These are phyloP conservation scores for Elsinoe arachidis DNA, from an alignment of 2,329 filamentous ascomycete species.

Conservation along the genomic window DNA sequence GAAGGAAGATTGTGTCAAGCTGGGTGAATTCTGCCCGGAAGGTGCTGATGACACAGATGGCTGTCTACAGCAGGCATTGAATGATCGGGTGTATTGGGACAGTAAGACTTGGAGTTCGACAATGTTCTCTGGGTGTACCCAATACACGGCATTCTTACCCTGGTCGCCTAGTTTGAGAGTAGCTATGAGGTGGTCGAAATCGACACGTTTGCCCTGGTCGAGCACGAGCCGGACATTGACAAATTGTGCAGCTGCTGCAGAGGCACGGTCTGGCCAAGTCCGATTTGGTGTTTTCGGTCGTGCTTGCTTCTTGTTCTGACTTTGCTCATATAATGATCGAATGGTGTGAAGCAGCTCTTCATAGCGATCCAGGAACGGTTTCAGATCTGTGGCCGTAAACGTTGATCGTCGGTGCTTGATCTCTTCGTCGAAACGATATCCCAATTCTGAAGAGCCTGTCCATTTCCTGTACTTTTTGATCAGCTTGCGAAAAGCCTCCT, in stretches of 20 bases:
- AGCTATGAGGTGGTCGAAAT: slow-evolving; percentile 43
- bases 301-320: slow-evolving; percentile 15
- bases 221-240: slow-evolving; percentile 32
- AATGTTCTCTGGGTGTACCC: slow-evolving; percentile 46
- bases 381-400: slow-evolving; percentile 61
- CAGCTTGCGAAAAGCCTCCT: slow-evolving; percentile 71
- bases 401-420: slow-evolving; percentile 59
- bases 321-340: slow-evolving; percentile 35
- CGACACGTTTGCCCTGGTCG: slow-evolving; percentile 33
- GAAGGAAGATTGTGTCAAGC: not conserved
- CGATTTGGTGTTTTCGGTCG: slow-evolving; percentile 15
- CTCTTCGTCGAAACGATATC: slow-evolving; percentile 56
- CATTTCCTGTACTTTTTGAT: slow-evolving; percentile 85
- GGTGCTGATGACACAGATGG: not conserved
- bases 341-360: slow-evolving; percentile 38
- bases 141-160: slow-evolving; percentile 43
- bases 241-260: slow-evolving; percentile 19
- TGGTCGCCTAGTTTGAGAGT: slow-evolving; percentile 38
- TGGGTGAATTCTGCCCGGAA: slow-evolving; percentile 6
- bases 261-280: slow-evolving; percentile 10
- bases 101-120: slow-evolving; percentile 46
- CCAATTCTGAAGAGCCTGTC: slow-evolving; percentile 62
- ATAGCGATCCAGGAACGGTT: slow-evolving; percentile 41
- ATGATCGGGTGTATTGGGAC: slow-evolving; percentile 40
- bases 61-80: slow-evolving; percentile 17